Evolutionary conservation across 768 basidiomycete species (phyloP).

Genomic region (Tubosaeta brunneosetosa): DNA sequence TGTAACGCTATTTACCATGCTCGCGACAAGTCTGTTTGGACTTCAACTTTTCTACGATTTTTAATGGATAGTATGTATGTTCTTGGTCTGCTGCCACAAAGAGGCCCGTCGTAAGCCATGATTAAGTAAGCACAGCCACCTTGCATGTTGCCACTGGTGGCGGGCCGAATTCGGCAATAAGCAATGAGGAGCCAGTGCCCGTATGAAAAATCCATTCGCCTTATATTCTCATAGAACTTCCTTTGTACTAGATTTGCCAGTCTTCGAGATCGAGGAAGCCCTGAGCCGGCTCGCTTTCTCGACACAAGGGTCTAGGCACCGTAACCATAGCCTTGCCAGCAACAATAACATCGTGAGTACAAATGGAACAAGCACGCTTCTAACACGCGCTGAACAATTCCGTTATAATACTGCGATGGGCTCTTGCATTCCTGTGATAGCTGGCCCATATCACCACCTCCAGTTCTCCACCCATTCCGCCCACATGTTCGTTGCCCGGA

Average conservation of each 20-base stretch:
- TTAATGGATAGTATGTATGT: neutral
- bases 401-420: slow-evolving; percentile 21
- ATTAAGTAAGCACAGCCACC: neutral
- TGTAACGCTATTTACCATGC: neutral
- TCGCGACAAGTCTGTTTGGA: neutral
- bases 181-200: neutral
- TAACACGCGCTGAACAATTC: slow-evolving; percentile 22
- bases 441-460: slow-evolving; percentile 23
- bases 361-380: slow-evolving; percentile 30
- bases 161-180: neutral
- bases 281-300: neutral
- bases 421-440: slow-evolving; percentile 21
- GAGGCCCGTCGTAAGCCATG: neutral
- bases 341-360: slow-evolving; percentile 32
- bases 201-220: neutral
- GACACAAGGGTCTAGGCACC: slow-evolving; percentile 16
- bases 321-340: slow-evolving; percentile 26
- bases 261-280: neutral
- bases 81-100: neutral
- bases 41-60: no score
- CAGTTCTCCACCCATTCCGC: slow-evolving; percentile 12
- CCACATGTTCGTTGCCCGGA: slow-evolving; percentile 71
- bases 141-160: neutral
- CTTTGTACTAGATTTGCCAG: neutral
- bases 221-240: neutral